A percentile compares a stretch with the other conserved stretches of the same genome.
phyloP scores from a whole-genome alignment of 2,329 filamentous ascomycete genomes.

The Rutstroemia sp. region DNA sequence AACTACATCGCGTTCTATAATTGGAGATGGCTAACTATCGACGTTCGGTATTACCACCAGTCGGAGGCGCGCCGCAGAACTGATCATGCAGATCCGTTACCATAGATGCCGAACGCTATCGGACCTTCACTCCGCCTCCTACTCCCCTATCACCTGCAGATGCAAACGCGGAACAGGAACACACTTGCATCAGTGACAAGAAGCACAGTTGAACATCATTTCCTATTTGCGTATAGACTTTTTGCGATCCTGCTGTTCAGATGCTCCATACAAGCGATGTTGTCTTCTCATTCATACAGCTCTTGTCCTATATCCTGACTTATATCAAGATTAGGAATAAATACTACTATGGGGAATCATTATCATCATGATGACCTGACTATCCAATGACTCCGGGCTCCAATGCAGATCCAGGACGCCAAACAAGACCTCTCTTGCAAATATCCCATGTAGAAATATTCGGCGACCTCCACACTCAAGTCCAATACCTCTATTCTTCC shows the following conservation, averaged over 20 bases:
- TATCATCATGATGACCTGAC: background rate
- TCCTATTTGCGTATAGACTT: background rate
- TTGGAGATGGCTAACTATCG: no score
- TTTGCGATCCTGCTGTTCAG: background rate
- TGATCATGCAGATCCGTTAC: no score
- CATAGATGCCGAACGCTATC: no score
- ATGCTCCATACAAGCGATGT: background rate
- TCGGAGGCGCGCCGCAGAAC: no score
- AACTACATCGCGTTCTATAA: background rate
- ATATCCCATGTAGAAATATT: background rate
- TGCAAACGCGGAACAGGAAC: no score
- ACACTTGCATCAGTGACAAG: no score
- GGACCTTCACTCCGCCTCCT: no score
- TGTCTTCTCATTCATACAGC: constrained; percentile 5
- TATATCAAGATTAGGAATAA: constrained; percentile 4
- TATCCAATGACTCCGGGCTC: constrained; percentile 9
- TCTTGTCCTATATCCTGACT: constrained; percentile 1
- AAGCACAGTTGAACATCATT: no score
- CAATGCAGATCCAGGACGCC: constrained; percentile 5
- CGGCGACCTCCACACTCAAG: background rate
- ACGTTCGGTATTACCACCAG: no score
- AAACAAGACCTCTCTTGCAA: constrained; percentile 3
- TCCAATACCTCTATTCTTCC: background rate
- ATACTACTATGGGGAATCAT: background rate
- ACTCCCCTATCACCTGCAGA: no score